These are phyloP conservation scores for Cadophora gregata DNA, from an alignment of 2,329 filamentous ascomycete genomes.

Conservation along the genomic window DNA sequence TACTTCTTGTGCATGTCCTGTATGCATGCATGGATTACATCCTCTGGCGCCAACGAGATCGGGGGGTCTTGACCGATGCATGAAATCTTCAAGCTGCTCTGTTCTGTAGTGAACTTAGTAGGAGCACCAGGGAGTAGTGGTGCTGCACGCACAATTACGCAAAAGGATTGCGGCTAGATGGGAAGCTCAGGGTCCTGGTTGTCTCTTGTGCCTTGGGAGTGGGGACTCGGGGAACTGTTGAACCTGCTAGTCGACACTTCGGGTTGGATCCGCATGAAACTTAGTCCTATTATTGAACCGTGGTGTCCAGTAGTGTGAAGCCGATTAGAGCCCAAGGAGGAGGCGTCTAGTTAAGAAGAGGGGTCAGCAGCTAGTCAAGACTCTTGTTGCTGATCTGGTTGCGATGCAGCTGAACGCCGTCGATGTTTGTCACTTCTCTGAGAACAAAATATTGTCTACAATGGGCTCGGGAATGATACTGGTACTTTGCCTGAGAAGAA, in stretches of 20 bases:
- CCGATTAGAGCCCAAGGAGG: background rate
- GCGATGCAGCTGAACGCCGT: background rate
- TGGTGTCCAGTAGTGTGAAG: background rate
- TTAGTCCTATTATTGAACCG: background rate
- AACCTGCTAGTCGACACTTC: background rate
- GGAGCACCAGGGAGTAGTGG: no score
- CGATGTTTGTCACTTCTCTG: background rate
- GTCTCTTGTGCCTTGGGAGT: background rate
- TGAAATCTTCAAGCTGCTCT: constrained; percentile 1
- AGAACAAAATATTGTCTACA: background rate
- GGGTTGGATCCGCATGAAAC: constrained; percentile 4
- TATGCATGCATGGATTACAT: constrained; percentile 2
- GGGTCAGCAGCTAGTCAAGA: background rate
- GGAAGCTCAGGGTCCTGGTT: background rate
- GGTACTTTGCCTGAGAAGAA: background rate
- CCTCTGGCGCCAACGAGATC: background rate
- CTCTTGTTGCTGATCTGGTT: background rate
- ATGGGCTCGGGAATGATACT: background rate
- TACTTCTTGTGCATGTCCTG: constrained; percentile 1
- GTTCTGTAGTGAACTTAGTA: no score
- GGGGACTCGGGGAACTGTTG: background rate
- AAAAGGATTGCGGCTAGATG: background rate
- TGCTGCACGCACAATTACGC: constrained; percentile 7
- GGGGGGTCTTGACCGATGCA: background rate
- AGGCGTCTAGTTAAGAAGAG: background rate